Evolutionary conservation across 306 rosid genomes (phyloP).

Genomic region (Pterocarpus santalinus): DNA sequence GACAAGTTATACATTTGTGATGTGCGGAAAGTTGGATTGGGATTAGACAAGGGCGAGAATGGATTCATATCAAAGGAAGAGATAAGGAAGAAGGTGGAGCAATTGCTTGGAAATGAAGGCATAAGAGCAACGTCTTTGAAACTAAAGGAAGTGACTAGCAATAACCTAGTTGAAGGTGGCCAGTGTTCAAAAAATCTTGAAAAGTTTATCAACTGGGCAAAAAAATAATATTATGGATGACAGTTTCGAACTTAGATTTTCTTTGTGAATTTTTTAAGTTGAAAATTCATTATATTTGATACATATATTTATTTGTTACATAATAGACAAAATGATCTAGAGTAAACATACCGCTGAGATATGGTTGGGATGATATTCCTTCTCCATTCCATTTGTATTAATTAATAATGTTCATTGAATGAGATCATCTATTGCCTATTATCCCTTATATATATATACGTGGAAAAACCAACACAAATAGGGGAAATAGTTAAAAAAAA

Average conservation of each 20-base stretch:
- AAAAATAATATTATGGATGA: not conserved
- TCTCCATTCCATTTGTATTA: too few relatives aligned
- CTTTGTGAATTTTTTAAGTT: not conserved
- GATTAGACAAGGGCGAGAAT: slow-evolving; percentile 41
- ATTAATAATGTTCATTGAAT: too few relatives aligned
- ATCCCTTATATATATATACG: too few relatives aligned
- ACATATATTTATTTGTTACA: too few relatives aligned
- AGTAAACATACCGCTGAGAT: too few relatives aligned
- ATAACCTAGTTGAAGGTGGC: slow-evolving; percentile 7
- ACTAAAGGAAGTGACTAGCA: slow-evolving; percentile 28
- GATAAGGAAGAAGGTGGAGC: slow-evolving; percentile 49
- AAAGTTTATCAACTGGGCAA: slow-evolving; percentile 17
- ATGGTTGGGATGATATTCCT: too few relatives aligned
- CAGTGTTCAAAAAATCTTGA: slow-evolving; percentile 19
- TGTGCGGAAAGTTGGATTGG: slow-evolving; percentile 52
- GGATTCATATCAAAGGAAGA: slow-evolving; percentile 44
- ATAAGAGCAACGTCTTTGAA: slow-evolving; percentile 36
- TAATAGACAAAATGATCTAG: too few relatives aligned
- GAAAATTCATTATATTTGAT: too few relatives aligned
- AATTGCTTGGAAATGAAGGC: slow-evolving; percentile 28
- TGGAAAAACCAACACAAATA: too few relatives aligned
- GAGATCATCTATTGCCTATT: too few relatives aligned
- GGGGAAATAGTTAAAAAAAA: too few relatives aligned
- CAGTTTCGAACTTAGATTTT: not conserved
- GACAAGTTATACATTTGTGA: slow-evolving; percentile 49